Conservation (phyloP, 78 protist genomes). For the Guillardia theta region DNA sequence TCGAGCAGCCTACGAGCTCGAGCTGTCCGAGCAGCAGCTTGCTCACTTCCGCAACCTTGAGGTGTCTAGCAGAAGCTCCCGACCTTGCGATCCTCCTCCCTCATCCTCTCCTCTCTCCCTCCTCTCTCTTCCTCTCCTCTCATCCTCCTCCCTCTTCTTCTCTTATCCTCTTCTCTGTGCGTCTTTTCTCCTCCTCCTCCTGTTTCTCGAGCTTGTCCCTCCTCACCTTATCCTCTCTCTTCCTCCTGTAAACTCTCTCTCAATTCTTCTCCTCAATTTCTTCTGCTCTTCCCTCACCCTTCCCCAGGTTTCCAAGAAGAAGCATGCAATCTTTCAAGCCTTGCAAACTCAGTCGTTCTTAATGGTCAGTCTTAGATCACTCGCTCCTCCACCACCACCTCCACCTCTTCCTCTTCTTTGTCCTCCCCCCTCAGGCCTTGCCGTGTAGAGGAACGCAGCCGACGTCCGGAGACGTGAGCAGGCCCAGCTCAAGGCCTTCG, state of each 20-base stretch:
- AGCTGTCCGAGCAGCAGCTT: not conserved
- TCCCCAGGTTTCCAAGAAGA: not conserved
- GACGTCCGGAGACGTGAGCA: no score
- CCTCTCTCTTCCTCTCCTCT: not conserved
- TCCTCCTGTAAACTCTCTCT: not conserved
- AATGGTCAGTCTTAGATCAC: not conserved
- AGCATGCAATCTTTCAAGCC: no score
- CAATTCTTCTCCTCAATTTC: not conserved
- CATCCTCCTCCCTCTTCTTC: not conserved
- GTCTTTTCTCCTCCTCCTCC: not conserved
- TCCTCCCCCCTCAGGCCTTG: not conserved
- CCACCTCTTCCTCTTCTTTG: not conserved
- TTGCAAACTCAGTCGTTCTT: not conserved
- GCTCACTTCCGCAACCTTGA: no score
- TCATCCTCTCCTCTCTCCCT: not conserved
- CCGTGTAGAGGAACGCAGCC: no score
- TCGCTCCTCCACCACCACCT: not conserved
- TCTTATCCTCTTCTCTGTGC: not conserved
- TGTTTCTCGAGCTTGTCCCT: not conserved
- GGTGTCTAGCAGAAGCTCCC: no score
- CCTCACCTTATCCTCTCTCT: not conserved
- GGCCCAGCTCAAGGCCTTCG: no score
- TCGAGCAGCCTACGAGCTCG: not conserved
- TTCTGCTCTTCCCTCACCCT: not conserved
- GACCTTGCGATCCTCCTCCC: not conserved